These are phyloP conservation scores for Rhododendron williamsianum DNA, from an alignment of 148 eudicot genomes.

Conservation along the genomic window DNA sequence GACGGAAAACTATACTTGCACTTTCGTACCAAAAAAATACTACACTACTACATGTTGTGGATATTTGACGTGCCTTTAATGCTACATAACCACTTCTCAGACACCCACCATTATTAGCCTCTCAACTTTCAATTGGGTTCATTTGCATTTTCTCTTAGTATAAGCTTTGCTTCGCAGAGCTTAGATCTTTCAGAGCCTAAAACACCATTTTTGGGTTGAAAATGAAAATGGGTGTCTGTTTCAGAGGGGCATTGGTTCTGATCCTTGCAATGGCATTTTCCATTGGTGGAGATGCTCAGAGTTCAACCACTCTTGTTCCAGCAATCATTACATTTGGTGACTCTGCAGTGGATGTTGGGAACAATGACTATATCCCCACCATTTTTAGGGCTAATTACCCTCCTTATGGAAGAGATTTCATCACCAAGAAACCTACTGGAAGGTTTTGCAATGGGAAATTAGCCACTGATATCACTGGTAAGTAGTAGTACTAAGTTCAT, in stretches of 20 bases:
- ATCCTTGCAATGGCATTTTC: constrained; percentile 18
- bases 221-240: constrained; percentile 25
- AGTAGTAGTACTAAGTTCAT: background rate
- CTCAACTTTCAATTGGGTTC: constrained; percentile 11
- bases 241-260: constrained; percentile 13
- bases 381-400: constrained; percentile 84
- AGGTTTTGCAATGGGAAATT: constrained; percentile 96
- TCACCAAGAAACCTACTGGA: constrained; percentile 65
- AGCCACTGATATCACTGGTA: constrained; percentile 95
- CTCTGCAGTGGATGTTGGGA: constrained; percentile 81
- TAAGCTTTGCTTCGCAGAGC: background rate
- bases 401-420: constrained; percentile 91
- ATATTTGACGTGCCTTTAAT: constrained; percentile 2
- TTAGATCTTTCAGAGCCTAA: background rate
- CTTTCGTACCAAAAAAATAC: too few relatives aligned
- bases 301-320: constrained; percentile 49
- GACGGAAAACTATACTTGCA: too few relatives aligned
- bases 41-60: background rate
- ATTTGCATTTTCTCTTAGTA: background rate
- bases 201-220: background rate
- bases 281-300: constrained; percentile 39
- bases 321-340: constrained; percentile 81
- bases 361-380: constrained; percentile 74
- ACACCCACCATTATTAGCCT: background rate
- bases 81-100: constrained; percentile 10